A percentile compares a stretch with the other conserved stretches of the same genome.
phyloP scores from a whole-genome alignment of 2,329 filamentous ascomycete species.

The Aschersonia sp. region DNA sequence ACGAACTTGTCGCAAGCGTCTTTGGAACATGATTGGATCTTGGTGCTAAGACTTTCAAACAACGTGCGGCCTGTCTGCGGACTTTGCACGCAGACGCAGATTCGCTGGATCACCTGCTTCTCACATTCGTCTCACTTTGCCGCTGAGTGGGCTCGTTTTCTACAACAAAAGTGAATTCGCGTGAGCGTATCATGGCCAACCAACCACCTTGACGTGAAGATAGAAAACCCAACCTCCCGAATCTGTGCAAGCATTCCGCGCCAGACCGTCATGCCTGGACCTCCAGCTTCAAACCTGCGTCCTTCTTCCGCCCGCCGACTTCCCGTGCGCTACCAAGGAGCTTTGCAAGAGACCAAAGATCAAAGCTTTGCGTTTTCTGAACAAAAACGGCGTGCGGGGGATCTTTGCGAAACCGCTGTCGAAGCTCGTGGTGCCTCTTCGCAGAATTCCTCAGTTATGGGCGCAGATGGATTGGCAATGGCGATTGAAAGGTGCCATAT shows the following conservation, averaged over 20 bases:
- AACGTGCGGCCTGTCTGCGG: neutral
- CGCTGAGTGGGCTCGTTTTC: neutral
- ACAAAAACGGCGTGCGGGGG: neutral
- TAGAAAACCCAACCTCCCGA: neutral
- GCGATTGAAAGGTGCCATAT: no score
- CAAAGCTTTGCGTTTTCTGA: neutral
- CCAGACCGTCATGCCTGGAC: neutral
- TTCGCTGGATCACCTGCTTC: neutral
- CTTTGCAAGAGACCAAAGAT: neutral
- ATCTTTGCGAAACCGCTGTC: neutral
- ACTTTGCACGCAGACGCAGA: neutral
- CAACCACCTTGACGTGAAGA: neutral
- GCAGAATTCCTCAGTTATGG: no score
- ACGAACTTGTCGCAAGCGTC: no score
- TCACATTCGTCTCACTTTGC: constrained; percentile 1
- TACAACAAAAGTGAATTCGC: no score
- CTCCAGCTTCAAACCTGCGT: neutral
- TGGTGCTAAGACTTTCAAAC: neutral
- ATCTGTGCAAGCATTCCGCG: neutral
- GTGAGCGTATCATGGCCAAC: neutral
- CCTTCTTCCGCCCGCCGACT: constrained; percentile 1
- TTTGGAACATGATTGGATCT: neutral
- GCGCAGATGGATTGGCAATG: no score
- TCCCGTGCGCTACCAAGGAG: neutral
- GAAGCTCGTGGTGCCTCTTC: neutral